Conservation (phyloP, 768 basidiomycete genomes). For the Rossbeevera mucosa region DNA sequence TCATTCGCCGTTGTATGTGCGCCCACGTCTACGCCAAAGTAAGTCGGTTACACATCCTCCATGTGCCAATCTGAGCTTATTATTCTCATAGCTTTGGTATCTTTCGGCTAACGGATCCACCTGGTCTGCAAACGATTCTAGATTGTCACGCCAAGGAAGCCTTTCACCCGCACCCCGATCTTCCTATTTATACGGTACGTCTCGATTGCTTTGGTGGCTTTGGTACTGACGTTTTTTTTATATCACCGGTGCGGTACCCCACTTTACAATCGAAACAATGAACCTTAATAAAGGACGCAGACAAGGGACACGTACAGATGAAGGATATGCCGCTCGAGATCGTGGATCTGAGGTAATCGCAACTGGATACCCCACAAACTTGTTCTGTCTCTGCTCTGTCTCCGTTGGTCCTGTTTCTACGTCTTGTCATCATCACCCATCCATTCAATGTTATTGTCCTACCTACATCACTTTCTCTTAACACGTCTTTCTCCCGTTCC, state of each 20-base stretch:
- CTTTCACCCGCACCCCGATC: conserved; percentile 82
- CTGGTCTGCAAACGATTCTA: conserved; percentile 69
- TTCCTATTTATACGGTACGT: conserved; percentile 83
- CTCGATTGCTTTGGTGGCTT: not conserved
- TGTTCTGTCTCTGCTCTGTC: not conserved
- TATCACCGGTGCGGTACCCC: not conserved
- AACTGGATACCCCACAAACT: not conserved
- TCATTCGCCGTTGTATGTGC: conserved; percentile 93
- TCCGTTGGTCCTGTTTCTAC: not conserved
- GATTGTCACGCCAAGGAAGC: conserved; percentile 66
- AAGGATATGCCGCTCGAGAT: conserved; percentile 72
- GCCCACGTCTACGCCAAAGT: conserved; percentile 74
- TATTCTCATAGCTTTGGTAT: conserved; percentile 59
- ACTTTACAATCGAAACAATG: no score
- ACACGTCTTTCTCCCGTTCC: not conserved
- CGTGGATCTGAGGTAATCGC: conserved; percentile 62
- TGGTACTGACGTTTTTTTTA: not conserved
- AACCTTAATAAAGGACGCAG: conserved; percentile 56
- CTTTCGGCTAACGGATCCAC: conserved; percentile 86
- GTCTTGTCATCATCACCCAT: not conserved
- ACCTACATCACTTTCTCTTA: conserved; percentile 1
- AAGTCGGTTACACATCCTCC: conserved; percentile 21
- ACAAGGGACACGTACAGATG: conserved; percentile 81
- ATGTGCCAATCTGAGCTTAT: not conserved
- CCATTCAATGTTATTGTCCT: not conserved